A percentile compares a stretch with the other conserved stretches of the same genome.
phyloP scores from a whole-genome alignment of 148 eudicot genomes.

The Talinum fruticosum region DNA sequence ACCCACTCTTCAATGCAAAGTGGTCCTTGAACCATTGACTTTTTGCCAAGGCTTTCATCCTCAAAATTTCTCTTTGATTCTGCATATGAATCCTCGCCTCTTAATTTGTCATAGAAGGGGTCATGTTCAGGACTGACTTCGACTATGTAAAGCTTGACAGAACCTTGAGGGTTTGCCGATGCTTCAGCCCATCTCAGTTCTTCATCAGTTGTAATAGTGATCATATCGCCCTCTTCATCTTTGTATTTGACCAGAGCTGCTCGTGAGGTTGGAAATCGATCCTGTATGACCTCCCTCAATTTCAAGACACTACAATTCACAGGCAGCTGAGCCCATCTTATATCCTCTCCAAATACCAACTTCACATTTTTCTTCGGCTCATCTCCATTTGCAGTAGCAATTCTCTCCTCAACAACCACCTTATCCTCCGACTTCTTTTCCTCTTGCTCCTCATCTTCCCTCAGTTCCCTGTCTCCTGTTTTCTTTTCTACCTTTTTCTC shows the following conservation, averaged over 20 bases:
- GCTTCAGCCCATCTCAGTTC: slow-evolving; percentile 90
- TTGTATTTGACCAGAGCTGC: slow-evolving; percentile 77
- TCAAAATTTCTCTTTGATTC: slow-evolving; percentile 19
- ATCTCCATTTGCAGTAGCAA: slow-evolving; percentile 34
- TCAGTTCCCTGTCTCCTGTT: slow-evolving; percentile 18
- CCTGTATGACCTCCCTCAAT: slow-evolving; percentile 63
- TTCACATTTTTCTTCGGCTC: slow-evolving; percentile 55
- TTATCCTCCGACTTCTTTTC: slow-evolving; percentile 64
- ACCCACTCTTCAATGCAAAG: slow-evolving; percentile 79
- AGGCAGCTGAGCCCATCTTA: slow-evolving; percentile 88
- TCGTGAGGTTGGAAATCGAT: slow-evolving; percentile 59
- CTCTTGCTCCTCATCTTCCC: slow-evolving; percentile 23
- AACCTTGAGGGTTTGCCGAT: slow-evolving; percentile 41
- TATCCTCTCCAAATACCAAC: slow-evolving; percentile 88
- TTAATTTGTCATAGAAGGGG: slow-evolving; percentile 52
- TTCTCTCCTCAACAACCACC: slow-evolving; percentile 72
- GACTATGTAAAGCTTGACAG: slow-evolving; percentile 59
- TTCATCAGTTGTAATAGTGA: slow-evolving; percentile 71
- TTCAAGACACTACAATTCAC: slow-evolving; percentile 53
- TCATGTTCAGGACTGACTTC: slow-evolving; percentile 83
- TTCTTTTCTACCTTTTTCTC: slow-evolving; percentile 20
- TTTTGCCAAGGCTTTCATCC: slow-evolving; percentile 29
- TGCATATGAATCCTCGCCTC: slow-evolving; percentile 23
- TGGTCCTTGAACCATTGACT: slow-evolving; percentile 26
- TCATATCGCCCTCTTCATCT: slow-evolving; percentile 92